These are phyloP conservation scores for Setomelanomma holmii DNA, from an alignment of 2,329 filamentous ascomycete species.

Conservation along the genomic window DNA sequence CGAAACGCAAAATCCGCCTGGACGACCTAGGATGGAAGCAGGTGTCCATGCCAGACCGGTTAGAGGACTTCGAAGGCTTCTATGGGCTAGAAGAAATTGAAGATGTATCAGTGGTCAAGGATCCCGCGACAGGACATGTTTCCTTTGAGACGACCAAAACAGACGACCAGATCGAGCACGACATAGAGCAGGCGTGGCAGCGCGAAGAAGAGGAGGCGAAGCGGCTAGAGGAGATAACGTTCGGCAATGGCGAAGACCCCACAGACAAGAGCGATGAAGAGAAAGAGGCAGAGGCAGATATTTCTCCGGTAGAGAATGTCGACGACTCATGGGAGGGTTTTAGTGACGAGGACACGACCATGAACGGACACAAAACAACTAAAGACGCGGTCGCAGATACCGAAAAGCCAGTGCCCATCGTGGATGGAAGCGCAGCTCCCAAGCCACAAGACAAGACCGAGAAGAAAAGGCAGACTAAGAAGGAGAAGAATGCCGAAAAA, in stretches of 20 bases:
- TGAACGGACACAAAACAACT: neutral
- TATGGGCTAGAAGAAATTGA: slow-evolving; percentile 91
- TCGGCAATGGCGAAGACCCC: slow-evolving; percentile 21
- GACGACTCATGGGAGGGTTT: slow-evolving; percentile 37
- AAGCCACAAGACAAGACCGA: neutral
- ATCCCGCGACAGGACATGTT: slow-evolving; percentile 57
- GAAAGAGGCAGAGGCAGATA: neutral
- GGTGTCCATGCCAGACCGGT: slow-evolving; percentile 73
- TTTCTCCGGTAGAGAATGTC: slow-evolving; percentile 9
- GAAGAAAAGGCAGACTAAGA: slow-evolving; percentile 19
- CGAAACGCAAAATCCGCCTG: slow-evolving; percentile 48
- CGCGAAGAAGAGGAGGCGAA: slow-evolving; percentile 28
- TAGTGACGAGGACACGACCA: slow-evolving; percentile 26
- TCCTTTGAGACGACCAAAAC: slow-evolving; percentile 48
- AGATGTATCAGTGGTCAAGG: slow-evolving; percentile 81
- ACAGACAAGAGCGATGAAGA: slow-evolving; percentile 10
- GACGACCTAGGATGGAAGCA: slow-evolving; percentile 68
- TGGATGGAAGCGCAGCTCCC: slow-evolving; percentile 49
- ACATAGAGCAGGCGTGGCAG: slow-evolving; percentile 29
- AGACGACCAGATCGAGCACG: slow-evolving; percentile 31
- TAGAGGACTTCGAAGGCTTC: slow-evolving; percentile 92
- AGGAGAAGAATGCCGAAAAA: slow-evolving; percentile 12
- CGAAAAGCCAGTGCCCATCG: neutral
- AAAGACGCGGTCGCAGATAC: neutral
- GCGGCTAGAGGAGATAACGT: slow-evolving; percentile 30